Conservation (phyloP, 495 filamentous ascomycete species). For the Hyaloscypha bicolor region DNA sequence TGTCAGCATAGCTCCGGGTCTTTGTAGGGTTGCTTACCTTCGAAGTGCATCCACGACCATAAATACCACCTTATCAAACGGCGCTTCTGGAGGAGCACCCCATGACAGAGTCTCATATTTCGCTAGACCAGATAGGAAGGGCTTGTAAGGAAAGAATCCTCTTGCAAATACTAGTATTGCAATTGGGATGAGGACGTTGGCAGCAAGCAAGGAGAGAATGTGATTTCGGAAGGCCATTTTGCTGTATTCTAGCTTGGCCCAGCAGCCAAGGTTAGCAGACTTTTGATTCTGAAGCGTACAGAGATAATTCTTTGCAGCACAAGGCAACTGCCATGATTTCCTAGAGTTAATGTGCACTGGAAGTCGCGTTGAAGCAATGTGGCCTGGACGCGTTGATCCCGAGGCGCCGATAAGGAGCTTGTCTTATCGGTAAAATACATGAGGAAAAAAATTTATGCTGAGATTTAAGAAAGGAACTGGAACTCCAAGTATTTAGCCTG, state of each 20-base stretch:
- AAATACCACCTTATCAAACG: slow-evolving; percentile 90
- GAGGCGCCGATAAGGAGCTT: slow-evolving; percentile 21
- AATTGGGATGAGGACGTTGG: slow-evolving; percentile 77
- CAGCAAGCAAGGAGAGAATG: slow-evolving; percentile 50
- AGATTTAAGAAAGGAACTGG: background rate
- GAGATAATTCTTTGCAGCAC: background rate
- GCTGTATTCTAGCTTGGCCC: slow-evolving; percentile 1
- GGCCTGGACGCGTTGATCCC: slow-evolving; percentile 21
- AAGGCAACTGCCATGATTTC: slow-evolving; percentile 22
- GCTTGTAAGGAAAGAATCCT: slow-evolving; percentile 98
- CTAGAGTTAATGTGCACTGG: background rate
- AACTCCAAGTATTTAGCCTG: background rate
- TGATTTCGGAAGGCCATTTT: slow-evolving; percentile 25
- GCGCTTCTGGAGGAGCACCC: slow-evolving; percentile 54
- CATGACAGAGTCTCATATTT: slow-evolving; percentile 54
- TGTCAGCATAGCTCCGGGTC: slow-evolving; percentile 16
- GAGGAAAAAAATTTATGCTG: background rate
- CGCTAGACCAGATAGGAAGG: slow-evolving; percentile 83
- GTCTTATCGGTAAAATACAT: slow-evolving; percentile 22
- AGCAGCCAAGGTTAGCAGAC: slow-evolving; percentile 15
- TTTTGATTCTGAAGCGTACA: background rate
- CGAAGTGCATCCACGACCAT: slow-evolving; percentile 97
- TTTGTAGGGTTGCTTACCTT: slow-evolving; percentile 56
- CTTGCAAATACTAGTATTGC: slow-evolving; percentile 82
- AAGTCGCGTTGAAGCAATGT: slow-evolving; percentile 25